Base-by-base conservation (phyloP, 768 basidiomycete genomes). In the Mycena alexandri region DNA sequence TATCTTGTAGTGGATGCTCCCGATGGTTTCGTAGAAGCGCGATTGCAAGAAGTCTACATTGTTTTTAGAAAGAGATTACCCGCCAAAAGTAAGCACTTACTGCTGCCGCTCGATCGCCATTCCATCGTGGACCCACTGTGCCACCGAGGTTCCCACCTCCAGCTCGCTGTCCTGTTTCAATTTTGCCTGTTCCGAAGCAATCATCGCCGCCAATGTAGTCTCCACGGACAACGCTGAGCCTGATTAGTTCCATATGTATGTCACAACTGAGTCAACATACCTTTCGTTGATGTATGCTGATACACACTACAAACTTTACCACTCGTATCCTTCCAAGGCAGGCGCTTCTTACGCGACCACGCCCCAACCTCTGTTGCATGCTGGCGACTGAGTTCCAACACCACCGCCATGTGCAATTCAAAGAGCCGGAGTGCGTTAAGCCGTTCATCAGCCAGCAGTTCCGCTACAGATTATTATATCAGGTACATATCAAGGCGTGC, bases 91-190 rank as follows among this genome's bases (percentile, higher is more conserved):
- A 55, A n/a, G n/a, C 29, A 67, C 66, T 36, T 58, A 67, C 66
- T 61, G 47, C 22, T 67, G 19, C 1, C 61, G 60, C 33, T 67
- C 54, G n/a, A 67, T 50, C 29, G 4, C 17, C n/a, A 62, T 67
- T 34, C 66, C 66, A 19, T 61, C 29, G 42, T 51, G 54, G 25
- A 67, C 57, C 66, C 66, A 67, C 48, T 62, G 46, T 55, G 54
- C 66, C 36, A 61, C 29, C 44, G 25, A 33, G 17, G 57, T 24
- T 41, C 25, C 24, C 13, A 19, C 29, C 41, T 46, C 36, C 9
- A 34, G 5, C 51, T 41, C 50, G 5, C 17, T 55, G 9, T 62
- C 50, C 22, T 36, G 21, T 22, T 9, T 33, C 21, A 62, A 0
- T 50, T 24, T 48, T 17, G 41, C n/a, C 24, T n/a, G 53, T 29